Conservation (phyloP, 2,329 filamentous ascomycete genomes). For the Onygenales sp. region DNA sequence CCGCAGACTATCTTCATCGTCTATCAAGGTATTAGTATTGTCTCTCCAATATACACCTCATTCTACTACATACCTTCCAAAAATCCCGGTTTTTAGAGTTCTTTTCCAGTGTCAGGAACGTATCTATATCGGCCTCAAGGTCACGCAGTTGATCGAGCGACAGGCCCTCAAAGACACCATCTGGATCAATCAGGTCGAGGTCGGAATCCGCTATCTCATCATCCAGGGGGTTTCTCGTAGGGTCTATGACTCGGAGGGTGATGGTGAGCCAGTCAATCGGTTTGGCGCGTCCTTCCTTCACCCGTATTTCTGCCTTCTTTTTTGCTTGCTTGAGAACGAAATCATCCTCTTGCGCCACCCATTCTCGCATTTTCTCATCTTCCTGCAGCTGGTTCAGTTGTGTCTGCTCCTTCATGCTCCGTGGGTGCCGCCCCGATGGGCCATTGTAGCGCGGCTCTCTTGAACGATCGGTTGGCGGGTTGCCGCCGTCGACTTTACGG, state of each 20-base stretch:
- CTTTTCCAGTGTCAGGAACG: constrained; percentile 70
- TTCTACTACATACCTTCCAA: constrained; percentile 55
- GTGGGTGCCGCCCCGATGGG: constrained; percentile 10
- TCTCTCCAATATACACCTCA: background rate
- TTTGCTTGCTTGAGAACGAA: constrained; percentile 96
- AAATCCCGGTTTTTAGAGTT: constrained; percentile 73
- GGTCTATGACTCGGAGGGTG: constrained; percentile 78
- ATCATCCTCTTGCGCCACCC: constrained; percentile 88
- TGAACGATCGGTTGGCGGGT: constrained; percentile 9
- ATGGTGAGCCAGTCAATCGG: constrained; percentile 92
- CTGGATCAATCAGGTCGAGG: constrained; percentile 69
- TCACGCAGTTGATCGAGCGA: constrained; percentile 58
- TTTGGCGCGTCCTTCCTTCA: constrained; percentile 81
- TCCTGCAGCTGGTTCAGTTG: constrained; percentile 52
- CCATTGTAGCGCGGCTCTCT: constrained; percentile 14
- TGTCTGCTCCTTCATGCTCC: constrained; percentile 32
- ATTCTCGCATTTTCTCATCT: constrained; percentile 69
- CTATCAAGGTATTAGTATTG: constrained; percentile 25
- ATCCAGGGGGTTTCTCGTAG: constrained; percentile 66
- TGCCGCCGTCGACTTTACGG: constrained; percentile 24
- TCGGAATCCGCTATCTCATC: constrained; percentile 73
- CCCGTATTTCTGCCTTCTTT: constrained; percentile 92
- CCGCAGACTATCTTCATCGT: constrained; percentile 77
- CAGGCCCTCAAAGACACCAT: constrained; percentile 68
- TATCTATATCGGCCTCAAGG: constrained; percentile 72